Evolutionary conservation across 108 stramenopile genomes (phyloP), one percentile per base, ranked within the genome.

Genomic region (Fistulifera pelliculosa): DNA sequence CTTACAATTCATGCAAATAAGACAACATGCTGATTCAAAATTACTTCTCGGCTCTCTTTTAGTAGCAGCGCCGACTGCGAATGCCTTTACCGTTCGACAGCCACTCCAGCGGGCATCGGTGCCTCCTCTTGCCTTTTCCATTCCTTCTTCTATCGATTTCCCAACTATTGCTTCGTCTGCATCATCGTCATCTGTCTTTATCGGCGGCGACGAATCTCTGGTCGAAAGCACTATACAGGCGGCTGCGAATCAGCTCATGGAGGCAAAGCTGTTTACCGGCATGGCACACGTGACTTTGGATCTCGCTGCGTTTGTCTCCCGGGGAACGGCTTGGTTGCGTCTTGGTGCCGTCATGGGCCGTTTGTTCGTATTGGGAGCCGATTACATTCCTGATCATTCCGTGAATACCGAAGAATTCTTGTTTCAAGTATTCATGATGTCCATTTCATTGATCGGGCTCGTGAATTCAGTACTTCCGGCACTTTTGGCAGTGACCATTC

Each of bases 361-460:
- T 24, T 19, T 67, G 1, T 61, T 60, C n/a, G 52, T 45, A 41
- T 52, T 67, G 8, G 51, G 23, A 10, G 31, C 43, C 8, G 66
- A 67, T 38, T 67, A 60, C 27, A 18, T 66, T 27, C 65, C 65
- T 8, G 66, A 67, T 61, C 66, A 60, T 22, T 14, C 42, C 10
- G 52, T 67, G 11, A 18, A 43, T 17, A 6, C 59, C 11, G 58
- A 60, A 1, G 66, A 67, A 39, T 15, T 67, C 22, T 2, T 61
- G 21, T 60, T 67, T 60, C 66, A 67, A 40, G 22, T 52, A 12
- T 45, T 45, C 26, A 60, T 67, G 59, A 22, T 67, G 13, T 22
- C 24, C 27, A 15, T 61, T 8, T 23, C 66, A 6, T 47, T 22
- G 19, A 14, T 14, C 16, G 48, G 48, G 1, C 38, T 65, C 5